Evolutionary conservation across 1,284 basidiomycete species (phyloP), one percentile per base, ranked within the genome.

Genomic region (Exobasidium rhododendri): DNA sequence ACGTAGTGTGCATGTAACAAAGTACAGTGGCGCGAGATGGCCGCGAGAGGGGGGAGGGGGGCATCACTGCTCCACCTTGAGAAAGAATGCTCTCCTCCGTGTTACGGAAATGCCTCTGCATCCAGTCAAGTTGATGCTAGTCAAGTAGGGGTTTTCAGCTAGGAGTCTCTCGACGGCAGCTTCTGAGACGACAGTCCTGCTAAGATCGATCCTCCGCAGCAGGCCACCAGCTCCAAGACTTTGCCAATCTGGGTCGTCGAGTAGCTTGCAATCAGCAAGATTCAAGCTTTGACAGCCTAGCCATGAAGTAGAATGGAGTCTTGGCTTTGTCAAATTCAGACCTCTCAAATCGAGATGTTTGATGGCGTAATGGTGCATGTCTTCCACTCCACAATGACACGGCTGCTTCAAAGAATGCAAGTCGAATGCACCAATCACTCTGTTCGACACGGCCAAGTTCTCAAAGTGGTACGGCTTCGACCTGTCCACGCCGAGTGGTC

Each of bases 51-150:
- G n/a, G n/a, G n/a, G n/a, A n/a, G n/a, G n/a, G n/a, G n/a, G n/a
- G n/a, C n/a, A n/a, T n/a, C n/a, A n/a, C n/a, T n/a, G n/a, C n/a
- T n/a, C n/a, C n/a, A n/a, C n/a, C n/a, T n/a, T n/a, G 14, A 6
- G 28, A 24, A 55, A 44, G 28, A 32, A 55, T 6, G 31, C 35
- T 35, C 52, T 14, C 28, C 52, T 14, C 28, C 29, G 20, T 17
- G 52, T 44, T n/a, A 55, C 30, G 4, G 52, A 31, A 31, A 55
- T 55, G 3, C 24, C 20, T 17, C 52, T 26, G 35, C 52, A 55
- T 24, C 52, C 52, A n/a, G 31, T 55, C 28, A 55, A 44, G 14
- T 55, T 31, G 20, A 55, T 55, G 29, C 52, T 26, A 24, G 20
- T 29, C 2, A 55, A 31, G 28, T 40, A 55, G 14, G 52, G 52